Percentiles rank a stretch among this genome's conserved stretches.
These are phyloP conservation scores for Takashimella koratensis DNA, from an alignment of 1,284 basidiomycete genomes.

Conservation along the genomic window DNA sequence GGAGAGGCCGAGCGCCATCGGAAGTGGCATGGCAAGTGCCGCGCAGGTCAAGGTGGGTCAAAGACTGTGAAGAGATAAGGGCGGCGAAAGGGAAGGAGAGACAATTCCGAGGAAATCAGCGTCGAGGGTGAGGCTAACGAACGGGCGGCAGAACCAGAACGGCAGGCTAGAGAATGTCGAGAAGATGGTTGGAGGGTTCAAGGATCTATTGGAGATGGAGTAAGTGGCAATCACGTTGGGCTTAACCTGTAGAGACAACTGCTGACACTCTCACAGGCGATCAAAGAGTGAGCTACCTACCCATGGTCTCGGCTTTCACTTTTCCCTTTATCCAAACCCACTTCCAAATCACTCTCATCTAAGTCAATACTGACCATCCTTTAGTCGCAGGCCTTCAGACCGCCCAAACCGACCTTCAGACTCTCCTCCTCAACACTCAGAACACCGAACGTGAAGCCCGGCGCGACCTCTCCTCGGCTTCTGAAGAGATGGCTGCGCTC, in stretches of 20 bases:
- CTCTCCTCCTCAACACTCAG: constrained; percentile 29
- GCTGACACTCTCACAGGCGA: neutral
- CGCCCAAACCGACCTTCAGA: constrained; percentile 36
- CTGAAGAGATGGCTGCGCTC: constrained; percentile 41
- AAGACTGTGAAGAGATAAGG: too few relatives aligned
- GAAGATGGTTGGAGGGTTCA: constrained; percentile 33
- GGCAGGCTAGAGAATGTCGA: constrained; percentile 39
- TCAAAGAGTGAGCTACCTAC: constrained; percentile 1
- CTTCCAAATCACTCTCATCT: neutral
- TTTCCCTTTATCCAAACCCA: neutral
- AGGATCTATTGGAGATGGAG: constrained; percentile 37
- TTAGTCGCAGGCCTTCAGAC: constrained; percentile 32
- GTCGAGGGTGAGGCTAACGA: too few relatives aligned
- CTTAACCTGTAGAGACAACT: too few relatives aligned
- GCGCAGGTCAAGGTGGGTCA: constrained; percentile 32
- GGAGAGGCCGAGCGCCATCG: constrained; percentile 18
- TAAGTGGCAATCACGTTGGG: constrained; percentile 14
- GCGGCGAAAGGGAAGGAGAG: too few relatives aligned
- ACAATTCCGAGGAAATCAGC: too few relatives aligned
- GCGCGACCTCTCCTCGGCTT: constrained; percentile 35
- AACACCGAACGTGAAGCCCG: constrained; percentile 42
- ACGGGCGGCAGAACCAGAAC: constrained; percentile 26
- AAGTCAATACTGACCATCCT: constrained; percentile 3
- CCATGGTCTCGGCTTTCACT: neutral
- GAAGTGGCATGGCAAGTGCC: constrained; percentile 29